Base-by-base conservation (phyloP, 2,329 filamentous ascomycete species). In the Colletotrichum higginsianum region DNA sequence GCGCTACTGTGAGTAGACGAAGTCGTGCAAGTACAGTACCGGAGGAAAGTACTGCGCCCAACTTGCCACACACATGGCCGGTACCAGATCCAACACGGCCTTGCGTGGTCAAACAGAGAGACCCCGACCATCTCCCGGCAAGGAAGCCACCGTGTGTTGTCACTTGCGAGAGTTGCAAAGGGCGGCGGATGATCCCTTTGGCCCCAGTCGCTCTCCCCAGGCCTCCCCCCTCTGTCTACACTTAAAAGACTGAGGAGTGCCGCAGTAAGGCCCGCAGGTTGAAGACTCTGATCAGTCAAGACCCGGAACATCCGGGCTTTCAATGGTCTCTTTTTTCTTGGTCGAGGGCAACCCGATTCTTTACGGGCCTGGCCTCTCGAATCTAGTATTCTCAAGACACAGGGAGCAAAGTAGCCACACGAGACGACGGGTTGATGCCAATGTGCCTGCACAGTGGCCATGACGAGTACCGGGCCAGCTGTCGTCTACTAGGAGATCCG, bases 1-100 rank as follows among this genome's bases (percentile, higher is more conserved):
- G 71, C 67, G 46, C 69, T 71, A 64, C 69, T 63, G 65, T 56
- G 21, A 30, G 38, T 53, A 53, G 65, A 71, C 68, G 56, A 71
- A 58, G 57, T 63, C 38, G 35, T 40, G 44, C 18, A 62, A 58
- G 68, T 71, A 67, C 64, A 58, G 47, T 69, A 68, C 69, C 23
- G 23, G 42, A 9, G 30, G 35, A 46, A 49, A 40, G 47, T 53
- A 64, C 65, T 63, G 65, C 62, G 35, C 64, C 35, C 56, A 61
- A 58, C 53, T 57, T 38, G 30, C 53, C 55, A 46, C 60, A 64
- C 69, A 61, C 69, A 68, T 49, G 35, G 53, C 18, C 58, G 63
- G 69, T 64, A 68, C 65, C 69, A 58, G 46, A 42, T 58, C 58
- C 16, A 62, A 67, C 44, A 67, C 23, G 44, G 64, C 67, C 67